phyloP scores from a whole-genome alignment of 345 rosid genomes.

The Gossypioides kirkii region DNA sequence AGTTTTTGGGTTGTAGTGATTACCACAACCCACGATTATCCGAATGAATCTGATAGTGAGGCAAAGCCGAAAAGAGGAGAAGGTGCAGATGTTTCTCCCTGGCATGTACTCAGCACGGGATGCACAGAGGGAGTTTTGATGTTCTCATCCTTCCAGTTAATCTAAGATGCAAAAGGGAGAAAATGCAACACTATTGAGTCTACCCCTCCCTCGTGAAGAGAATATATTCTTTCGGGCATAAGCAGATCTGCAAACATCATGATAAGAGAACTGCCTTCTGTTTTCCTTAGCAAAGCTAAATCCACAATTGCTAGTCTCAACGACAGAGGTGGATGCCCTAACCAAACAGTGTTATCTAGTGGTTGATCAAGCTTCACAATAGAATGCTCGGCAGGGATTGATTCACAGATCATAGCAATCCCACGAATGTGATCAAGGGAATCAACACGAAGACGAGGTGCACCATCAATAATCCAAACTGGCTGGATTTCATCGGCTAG shows the following conservation, averaged over 20 bases:
- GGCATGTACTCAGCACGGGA: conserved; percentile 85
- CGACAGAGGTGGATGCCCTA: conserved; percentile 83
- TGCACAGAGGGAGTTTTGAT: conserved; percentile 75
- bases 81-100: conserved; percentile 45
- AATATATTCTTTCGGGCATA: conserved; percentile 75
- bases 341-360: conserved; percentile 67
- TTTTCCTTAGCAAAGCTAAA: conserved; percentile 67
- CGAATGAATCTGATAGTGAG: conserved; percentile 75
- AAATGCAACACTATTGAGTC: conserved; percentile 86
- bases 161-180: conserved; percentile 86
- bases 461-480: conserved; percentile 68
- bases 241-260: conserved; percentile 67
- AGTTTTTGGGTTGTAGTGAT: conserved; percentile 49
- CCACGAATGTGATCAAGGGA: conserved; percentile 50
- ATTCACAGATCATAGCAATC: conserved; percentile 93
- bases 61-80: conserved; percentile 63
- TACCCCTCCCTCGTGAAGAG: conserved; percentile 74
- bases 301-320: conserved; percentile 88
- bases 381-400: conserved; percentile 41
- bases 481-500: conserved; percentile 98
- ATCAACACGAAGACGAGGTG: conserved; percentile 68
- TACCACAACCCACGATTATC: conserved; percentile 85
- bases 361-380: conserved; percentile 51
- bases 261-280: conserved; percentile 39
- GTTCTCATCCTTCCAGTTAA: conserved; percentile 61